Evolutionary conservation across 495 filamentous ascomycete genomes (phyloP).

Genomic region (Symbiotaphrina buchneri): DNA sequence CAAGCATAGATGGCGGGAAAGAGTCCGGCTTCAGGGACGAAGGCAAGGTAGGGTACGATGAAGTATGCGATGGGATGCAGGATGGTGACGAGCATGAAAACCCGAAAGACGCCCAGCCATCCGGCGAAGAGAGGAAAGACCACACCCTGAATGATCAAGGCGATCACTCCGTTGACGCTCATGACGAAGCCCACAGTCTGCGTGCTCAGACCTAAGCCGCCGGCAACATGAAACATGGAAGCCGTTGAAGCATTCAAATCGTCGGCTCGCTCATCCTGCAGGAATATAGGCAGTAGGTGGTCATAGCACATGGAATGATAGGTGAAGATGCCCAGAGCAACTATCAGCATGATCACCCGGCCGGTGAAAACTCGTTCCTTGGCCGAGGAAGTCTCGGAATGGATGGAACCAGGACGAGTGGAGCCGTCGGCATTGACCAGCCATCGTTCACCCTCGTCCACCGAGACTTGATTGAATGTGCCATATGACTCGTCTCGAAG

Average conservation of each 20-base stretch:
- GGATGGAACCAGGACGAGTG: too few relatives aligned
- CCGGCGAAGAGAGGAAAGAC: conserved; percentile 52
- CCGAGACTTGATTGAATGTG: conserved; percentile 41
- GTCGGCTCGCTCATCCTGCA: conserved; percentile 38
- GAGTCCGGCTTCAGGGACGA: conserved; percentile 31
- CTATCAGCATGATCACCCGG: conserved; percentile 41
- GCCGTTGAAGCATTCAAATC: conserved; percentile 9
- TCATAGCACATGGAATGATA: conserved; percentile 82
- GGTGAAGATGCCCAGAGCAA: conserved; percentile 60
- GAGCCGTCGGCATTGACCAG: too few relatives aligned
- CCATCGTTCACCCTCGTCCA: conserved; percentile 18
- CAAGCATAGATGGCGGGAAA: conserved; percentile 53
- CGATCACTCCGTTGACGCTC: conserved; percentile 58
- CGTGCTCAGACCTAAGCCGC: conserved; percentile 51
- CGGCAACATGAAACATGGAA: conserved; percentile 35
- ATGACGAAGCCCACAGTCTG: conserved; percentile 57
- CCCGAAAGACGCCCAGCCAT: conserved; percentile 47
- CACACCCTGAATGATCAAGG: conserved; percentile 54
- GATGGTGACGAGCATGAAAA: conserved; percentile 49
- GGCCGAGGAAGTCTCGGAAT: conserved; percentile 15
- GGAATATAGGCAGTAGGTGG: conserved; percentile 63
- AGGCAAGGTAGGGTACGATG: conserved; percentile 45
- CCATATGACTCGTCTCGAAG: conserved; percentile 57
- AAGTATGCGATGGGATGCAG: conserved; percentile 59
- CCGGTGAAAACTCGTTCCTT: conserved; percentile 32